phyloP scores from a whole-genome alignment of 2,329 filamentous ascomycete species.

The Penicillium sp. region DNA sequence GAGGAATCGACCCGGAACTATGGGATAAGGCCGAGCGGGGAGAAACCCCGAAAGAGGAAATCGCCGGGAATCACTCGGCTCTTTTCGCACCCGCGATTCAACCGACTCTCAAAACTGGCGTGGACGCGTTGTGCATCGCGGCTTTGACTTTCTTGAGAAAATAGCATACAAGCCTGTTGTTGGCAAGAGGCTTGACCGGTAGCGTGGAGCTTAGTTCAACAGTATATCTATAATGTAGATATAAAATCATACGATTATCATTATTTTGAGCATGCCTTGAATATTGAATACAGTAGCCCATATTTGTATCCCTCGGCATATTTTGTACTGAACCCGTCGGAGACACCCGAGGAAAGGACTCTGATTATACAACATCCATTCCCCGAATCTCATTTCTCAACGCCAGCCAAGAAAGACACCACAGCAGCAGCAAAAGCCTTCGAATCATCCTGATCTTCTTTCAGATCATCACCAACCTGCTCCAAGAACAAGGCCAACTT shows the following conservation, averaged over 20 bases:
- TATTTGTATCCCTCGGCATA: neutral
- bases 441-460: slow-evolving; percentile 22
- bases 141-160: slow-evolving; percentile 47
- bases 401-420: slow-evolving; percentile 22
- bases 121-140: slow-evolving; percentile 53
- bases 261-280: no score
- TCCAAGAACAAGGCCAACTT: slow-evolving; percentile 26
- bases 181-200: no score
- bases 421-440: slow-evolving; percentile 27
- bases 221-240: neutral
- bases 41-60: slow-evolving; percentile 45
- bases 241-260: neutral
- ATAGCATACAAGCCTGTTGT: no score
- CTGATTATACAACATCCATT: neutral
- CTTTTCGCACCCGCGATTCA: slow-evolving; percentile 60
- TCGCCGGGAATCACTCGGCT: slow-evolving; percentile 61
- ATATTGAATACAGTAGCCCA: no score
- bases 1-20: slow-evolving; percentile 50
- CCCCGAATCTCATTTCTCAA: slow-evolving; percentile 16
- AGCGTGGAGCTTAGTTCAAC: no score
- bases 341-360: neutral
- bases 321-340: neutral
- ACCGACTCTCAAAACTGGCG: slow-evolving; percentile 56
- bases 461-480: slow-evolving; percentile 23
- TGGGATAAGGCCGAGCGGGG: slow-evolving; percentile 52